phyloP scores from a whole-genome alignment of 2,329 filamentous ascomycete species.

The Aspergillus sp. region DNA sequence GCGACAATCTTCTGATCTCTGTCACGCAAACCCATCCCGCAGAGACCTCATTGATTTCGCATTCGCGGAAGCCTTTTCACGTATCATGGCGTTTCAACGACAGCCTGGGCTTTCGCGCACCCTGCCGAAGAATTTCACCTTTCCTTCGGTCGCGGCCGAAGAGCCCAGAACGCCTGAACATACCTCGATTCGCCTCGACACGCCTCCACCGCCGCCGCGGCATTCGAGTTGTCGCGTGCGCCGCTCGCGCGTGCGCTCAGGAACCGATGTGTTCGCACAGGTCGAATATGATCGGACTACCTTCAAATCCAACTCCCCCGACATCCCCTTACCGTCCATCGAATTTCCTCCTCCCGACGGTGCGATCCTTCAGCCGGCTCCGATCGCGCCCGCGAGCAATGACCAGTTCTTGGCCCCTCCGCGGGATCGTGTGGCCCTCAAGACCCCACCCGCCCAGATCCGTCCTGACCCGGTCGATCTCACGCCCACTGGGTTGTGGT shows the following conservation, averaged over 20 bases:
- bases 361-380: slow-evolving; percentile 23
- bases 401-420: slow-evolving; percentile 41
- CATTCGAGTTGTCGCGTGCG: slow-evolving; percentile 44
- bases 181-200: slow-evolving; percentile 35
- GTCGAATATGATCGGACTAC: slow-evolving; percentile 33
- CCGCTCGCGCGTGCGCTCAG: slow-evolving; percentile 38
- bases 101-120: slow-evolving; percentile 42
- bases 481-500: slow-evolving; percentile 29
- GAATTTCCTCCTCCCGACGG: slow-evolving; percentile 34
- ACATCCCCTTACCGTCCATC: slow-evolving; percentile 45
- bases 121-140: slow-evolving; percentile 48
- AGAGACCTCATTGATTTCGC: not conserved
- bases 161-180: slow-evolving; percentile 46
- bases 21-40: slow-evolving; percentile 7
- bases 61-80: slow-evolving; percentile 6
- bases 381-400: slow-evolving; percentile 26
- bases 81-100: slow-evolving; percentile 39
- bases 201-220: slow-evolving; percentile 46
- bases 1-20: not conserved
- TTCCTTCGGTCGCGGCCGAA: slow-evolving; percentile 32
- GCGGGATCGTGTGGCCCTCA: slow-evolving; percentile 36
- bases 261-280: slow-evolving; percentile 36
- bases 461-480: slow-evolving; percentile 35
- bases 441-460: slow-evolving; percentile 47
- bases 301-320: slow-evolving; percentile 32